Base-by-base conservation (phyloP, 129 eudicot genomes). In the Flaveria brownii region DNA sequence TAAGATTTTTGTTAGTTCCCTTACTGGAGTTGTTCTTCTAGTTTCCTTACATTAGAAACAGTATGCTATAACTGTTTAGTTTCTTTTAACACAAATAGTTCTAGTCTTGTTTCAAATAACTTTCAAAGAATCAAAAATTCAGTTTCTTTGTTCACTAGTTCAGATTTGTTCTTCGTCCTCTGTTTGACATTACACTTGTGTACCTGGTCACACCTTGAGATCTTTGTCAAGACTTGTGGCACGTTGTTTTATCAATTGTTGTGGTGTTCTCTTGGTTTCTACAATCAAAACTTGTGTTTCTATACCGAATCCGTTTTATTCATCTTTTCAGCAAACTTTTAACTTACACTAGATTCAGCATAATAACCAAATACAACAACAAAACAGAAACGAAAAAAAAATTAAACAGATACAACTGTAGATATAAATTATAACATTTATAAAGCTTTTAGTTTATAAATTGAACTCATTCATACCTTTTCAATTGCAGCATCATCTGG, bases 401-500 rank as follows among this genome's bases (percentile, higher is more conserved):
- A 33, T 28, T 28, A 2, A 28, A 28, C 33, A 33, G 4, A 33
- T 5, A 33, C 39, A 33, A 33, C 0, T 33, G 39, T 28, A 28
- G 33, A 28, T 28, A 28, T 28, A 28, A 28, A 28, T 33, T 33
- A 33, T 33, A 5, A 36, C 17, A 51, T 50, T 11, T 51, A 80
- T 14, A n/a, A 66, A 64, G 42, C 56, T 66, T 56, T 25, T 23
- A 10, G 14, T 41, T 71, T 4, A 55, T 14, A 54, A 45, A 28
- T 2, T 66, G 52, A n/a, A 25, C 20, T 13, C 22, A 20, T 2
- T 46, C 73, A 17, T 84, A 89, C 99, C 90, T 94, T 94, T 78
- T 94, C 99, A 60, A 91, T 86, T 33, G 99, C 99, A 77, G 87
- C 99, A 83, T 94, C 99, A 86, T 94, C 99, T 23, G 99, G 99